phyloP scores from a whole-genome alignment of 1,284 basidiomycete genomes.

The Leccinum solheimii region DNA sequence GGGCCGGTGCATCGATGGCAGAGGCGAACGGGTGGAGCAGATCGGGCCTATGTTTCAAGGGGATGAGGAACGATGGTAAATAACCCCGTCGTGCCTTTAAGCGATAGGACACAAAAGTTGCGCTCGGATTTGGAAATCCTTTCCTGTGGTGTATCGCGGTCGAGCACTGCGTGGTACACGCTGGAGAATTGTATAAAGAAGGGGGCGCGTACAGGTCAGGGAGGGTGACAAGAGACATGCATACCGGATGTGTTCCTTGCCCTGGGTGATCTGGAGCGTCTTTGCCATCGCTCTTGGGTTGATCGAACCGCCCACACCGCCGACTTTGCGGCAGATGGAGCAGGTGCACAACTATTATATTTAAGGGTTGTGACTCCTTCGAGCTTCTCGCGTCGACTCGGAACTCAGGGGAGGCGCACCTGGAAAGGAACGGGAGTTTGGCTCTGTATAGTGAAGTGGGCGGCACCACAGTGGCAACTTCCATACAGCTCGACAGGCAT shows the following conservation, averaged over 20 bases:
- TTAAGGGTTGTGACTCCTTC: too few species aligned
- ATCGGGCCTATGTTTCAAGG: too few species aligned
- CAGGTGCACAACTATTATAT: conserved; percentile 51
- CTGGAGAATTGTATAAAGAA: too few species aligned
- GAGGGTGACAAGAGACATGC: background rate
- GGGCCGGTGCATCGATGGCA: too few species aligned
- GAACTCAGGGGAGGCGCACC: conserved; percentile 32
- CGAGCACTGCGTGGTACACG: conserved; percentile 49
- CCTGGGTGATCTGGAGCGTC: conserved; percentile 48
- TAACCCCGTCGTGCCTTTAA: background rate
- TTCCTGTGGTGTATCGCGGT: conserved; percentile 51
- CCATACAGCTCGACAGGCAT: conserved; percentile 42
- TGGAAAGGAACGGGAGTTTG: conserved; percentile 61
- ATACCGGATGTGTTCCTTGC: conserved; percentile 53
- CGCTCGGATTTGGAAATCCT: conserved; percentile 51
- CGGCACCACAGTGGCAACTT: background rate
- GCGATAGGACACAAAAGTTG: conserved; percentile 50
- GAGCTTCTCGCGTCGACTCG: too few species aligned
- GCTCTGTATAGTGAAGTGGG: conserved; percentile 49
- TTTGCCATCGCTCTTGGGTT: conserved; percentile 54
- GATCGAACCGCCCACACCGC: conserved; percentile 59
- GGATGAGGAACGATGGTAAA: background rate
- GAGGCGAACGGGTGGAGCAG: too few species aligned
- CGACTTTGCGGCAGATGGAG: conserved; percentile 65
- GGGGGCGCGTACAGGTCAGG: too few species aligned